Percentiles rank a stretch among this genome's conserved stretches.
Evolutionary conservation across 805 yeast species (phyloP).

Genomic region (Metschnikowia hibisci): DNA sequence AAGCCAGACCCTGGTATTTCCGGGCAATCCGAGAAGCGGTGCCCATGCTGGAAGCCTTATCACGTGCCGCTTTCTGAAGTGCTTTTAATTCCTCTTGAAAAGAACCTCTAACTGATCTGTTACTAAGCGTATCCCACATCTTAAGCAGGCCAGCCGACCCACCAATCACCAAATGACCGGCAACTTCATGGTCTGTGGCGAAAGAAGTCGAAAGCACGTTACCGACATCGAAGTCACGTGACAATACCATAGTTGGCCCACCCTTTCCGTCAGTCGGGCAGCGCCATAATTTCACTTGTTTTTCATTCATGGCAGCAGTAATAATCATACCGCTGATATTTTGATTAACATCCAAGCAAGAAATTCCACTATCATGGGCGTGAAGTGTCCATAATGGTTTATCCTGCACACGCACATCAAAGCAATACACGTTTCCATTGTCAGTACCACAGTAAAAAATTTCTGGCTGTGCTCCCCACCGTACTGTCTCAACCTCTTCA

Average conservation of each 20-base stretch:
- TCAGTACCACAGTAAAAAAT: constrained; percentile 86
- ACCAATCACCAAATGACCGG: constrained; percentile 81
- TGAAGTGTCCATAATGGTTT: constrained; percentile 91
- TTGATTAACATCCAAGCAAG: constrained; percentile 68
- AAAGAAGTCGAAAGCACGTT: constrained; percentile 79
- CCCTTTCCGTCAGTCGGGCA: constrained; percentile 39
- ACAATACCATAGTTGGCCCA: constrained; percentile 81
- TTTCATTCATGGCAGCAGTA: constrained; percentile 91
- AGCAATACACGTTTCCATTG: constrained; percentile 82
- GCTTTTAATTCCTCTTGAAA: constrained; percentile 56
- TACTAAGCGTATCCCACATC: constrained; percentile 89
- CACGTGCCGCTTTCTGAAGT: constrained; percentile 55
- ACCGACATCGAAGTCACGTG: constrained; percentile 92
- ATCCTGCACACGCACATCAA: constrained; percentile 68
- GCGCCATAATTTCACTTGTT: constrained; percentile 84
- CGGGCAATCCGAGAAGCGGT: constrained; percentile 71
- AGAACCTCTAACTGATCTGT: constrained; percentile 68
- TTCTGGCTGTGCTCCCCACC: constrained; percentile 58
- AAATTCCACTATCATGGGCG: constrained; percentile 94
- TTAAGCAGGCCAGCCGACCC: constrained; percentile 83
- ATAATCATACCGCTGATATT: constrained; percentile 69
- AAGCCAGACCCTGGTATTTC: constrained; percentile 52
- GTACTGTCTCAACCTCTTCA: constrained; percentile 81
- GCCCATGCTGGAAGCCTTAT: constrained; percentile 51
- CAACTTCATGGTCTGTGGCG: constrained; percentile 82